Percentiles rank a stretch among this genome's conserved stretches.
These are phyloP conservation scores for Gossypium davidsonii DNA, from an alignment of 441 rosid genomes.

Conservation along the genomic window DNA sequence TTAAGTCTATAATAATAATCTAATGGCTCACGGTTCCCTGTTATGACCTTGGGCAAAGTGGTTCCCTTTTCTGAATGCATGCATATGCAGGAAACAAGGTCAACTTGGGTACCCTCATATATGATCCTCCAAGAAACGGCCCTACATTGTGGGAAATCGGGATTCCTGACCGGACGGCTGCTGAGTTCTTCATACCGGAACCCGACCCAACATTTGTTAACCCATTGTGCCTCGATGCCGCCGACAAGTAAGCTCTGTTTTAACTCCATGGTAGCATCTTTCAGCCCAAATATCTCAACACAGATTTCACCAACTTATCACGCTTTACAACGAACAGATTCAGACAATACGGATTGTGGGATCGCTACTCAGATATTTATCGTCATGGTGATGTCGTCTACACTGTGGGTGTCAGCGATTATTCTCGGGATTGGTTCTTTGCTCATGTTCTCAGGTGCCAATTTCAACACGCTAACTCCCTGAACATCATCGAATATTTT, in stretches of 20 bases:
- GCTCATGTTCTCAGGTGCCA: slow-evolving; percentile 54
- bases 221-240: slow-evolving; percentile 18
- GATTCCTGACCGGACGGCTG: slow-evolving; percentile 49
- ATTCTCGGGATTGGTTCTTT: slow-evolving; percentile 49
- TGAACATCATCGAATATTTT: not conserved
- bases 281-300: not conserved
- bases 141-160: slow-evolving; percentile 78
- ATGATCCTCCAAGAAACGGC: slow-evolving; percentile 54
- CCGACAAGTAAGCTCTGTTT: slow-evolving; percentile 29
- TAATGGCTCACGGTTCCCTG: too few species aligned
- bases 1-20: too few species aligned
- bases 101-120: slow-evolving; percentile 30
- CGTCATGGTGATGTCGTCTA: slow-evolving; percentile 35
- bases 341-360: slow-evolving; percentile 66
- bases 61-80: not conserved
- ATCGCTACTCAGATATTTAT: slow-evolving; percentile 48
- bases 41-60: too few species aligned
- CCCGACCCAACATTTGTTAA: slow-evolving; percentile 37
- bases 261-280: not conserved
- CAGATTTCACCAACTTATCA: not conserved
- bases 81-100: slow-evolving; percentile 27
- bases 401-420: slow-evolving; percentile 36
- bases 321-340: slow-evolving; percentile 27
- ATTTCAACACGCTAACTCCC: not conserved
- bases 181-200: slow-evolving; percentile 52